A percentile compares a stretch with the other conserved stretches of the same genome.
phyloP scores from a whole-genome alignment of 306 rosid genomes.

The Betula pendula region DNA sequence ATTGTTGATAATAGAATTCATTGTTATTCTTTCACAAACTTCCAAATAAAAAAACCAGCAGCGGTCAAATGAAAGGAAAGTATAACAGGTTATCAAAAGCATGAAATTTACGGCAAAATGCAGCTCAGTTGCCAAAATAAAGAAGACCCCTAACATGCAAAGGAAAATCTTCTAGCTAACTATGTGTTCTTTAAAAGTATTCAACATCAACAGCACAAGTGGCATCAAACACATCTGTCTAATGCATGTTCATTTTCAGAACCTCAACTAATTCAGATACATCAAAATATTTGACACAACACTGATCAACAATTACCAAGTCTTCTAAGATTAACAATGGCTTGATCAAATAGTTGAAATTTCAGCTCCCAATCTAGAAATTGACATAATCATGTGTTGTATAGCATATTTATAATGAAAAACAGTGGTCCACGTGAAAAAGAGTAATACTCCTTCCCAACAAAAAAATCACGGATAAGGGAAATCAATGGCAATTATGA shows the following conservation, averaged over 20 bases:
- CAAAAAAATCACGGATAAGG: neutral
- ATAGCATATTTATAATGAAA: neutral
- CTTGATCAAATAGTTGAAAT: neutral
- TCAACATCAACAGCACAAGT: neutral
- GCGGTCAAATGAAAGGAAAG: neutral
- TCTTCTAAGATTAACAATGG: neutral
- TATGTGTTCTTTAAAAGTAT: neutral
- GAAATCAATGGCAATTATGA: neutral
- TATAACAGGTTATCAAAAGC: neutral
- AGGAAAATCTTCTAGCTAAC: neutral
- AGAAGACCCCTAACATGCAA: neutral
- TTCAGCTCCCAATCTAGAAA: conserved; percentile 5
- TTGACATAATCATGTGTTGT: neutral
- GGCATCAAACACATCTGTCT: neutral
- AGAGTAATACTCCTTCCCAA: neutral
- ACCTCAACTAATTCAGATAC: conserved; percentile 5
- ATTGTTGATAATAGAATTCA: neutral
- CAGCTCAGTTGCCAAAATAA: neutral
- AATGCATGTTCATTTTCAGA: neutral
- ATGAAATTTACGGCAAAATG: neutral
- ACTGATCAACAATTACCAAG: neutral
- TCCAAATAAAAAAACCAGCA: neutral
- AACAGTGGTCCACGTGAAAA: neutral
- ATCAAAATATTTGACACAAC: neutral
- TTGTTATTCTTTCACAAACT: neutral